Evolutionary conservation across 2,329 filamentous ascomycete genomes (phyloP).

Genomic region (Fusarium nisikadoi): DNA sequence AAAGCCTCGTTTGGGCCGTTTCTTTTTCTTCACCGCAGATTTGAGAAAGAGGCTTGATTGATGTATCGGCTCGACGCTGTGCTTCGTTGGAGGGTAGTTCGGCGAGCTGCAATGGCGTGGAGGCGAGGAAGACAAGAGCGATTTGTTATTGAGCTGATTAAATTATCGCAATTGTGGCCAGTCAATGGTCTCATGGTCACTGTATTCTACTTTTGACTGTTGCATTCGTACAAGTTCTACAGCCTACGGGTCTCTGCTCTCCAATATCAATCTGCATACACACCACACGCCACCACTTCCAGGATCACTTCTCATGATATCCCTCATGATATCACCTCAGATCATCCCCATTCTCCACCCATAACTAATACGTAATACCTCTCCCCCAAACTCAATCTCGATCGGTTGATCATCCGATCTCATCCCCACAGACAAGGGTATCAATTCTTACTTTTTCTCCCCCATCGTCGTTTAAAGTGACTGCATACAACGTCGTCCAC

Average conservation of each 20-base stretch:
- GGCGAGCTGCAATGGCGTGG: conserved; percentile 30
- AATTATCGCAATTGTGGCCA: background rate
- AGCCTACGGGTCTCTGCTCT: background rate
- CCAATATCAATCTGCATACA: background rate
- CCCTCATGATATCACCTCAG: background rate
- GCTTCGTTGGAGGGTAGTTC: conserved; percentile 12
- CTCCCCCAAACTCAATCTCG: background rate
- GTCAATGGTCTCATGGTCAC: no score
- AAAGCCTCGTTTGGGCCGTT: background rate
- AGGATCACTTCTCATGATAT: background rate
- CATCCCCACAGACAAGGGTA: background rate
- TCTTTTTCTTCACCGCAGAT: conserved; percentile 28
- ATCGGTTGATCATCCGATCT: conserved; percentile 1
- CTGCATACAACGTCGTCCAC: conserved; percentile 11
- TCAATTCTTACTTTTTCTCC: background rate
- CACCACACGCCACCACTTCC: background rate
- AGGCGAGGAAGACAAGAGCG: background rate
- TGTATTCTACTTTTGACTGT: no score
- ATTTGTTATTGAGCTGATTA: background rate
- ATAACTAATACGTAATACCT: background rate
- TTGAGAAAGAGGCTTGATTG: conserved; percentile 11
- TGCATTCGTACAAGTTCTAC: background rate
- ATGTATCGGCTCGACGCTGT: conserved; percentile 9
- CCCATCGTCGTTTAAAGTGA: background rate
- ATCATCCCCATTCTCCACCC: background rate